These are phyloP conservation scores for Inga leiocalycina DNA, from an alignment of 306 rosid genomes.

Conservation along the genomic window DNA sequence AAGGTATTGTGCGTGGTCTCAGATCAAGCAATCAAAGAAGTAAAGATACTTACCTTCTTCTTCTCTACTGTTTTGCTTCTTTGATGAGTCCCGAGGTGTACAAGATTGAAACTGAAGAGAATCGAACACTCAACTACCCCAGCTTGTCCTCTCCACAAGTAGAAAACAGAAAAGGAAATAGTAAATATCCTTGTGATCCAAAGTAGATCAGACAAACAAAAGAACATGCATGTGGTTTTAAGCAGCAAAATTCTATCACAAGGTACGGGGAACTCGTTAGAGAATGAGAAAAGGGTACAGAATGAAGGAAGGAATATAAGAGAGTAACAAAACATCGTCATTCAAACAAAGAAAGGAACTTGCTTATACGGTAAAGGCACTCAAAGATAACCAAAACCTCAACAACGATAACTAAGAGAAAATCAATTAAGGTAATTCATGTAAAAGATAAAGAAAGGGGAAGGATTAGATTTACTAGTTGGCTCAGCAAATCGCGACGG, in stretches of 20 bases:
- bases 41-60: constrained; percentile 66
- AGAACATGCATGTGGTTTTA: constrained; percentile 79
- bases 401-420: too few species aligned
- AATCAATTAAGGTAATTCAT: too few species aligned
- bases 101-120: constrained; percentile 44
- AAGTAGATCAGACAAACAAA: constrained; percentile 96
- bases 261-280: constrained; percentile 34
- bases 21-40: constrained; percentile 51
- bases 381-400: constrained; percentile 40
- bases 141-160: constrained; percentile 44
- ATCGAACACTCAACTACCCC: constrained; percentile 52
- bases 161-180: constrained; percentile 50
- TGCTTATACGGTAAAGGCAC: constrained; percentile 43
- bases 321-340: constrained; percentile 65
- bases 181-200: constrained; percentile 86
- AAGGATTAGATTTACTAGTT: too few species aligned
- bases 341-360: constrained; percentile 47
- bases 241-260: constrained; percentile 47
- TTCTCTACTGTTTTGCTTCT: constrained; percentile 45
- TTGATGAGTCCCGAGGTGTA: constrained; percentile 50
- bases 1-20: constrained; percentile 53
- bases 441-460: too few species aligned
- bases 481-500: too few species aligned
- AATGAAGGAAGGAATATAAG: constrained; percentile 56
- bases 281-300: constrained; percentile 34